Conservation (phyloP, 1,139 yeast species). For the Suhomyces coccinellae region DNA sequence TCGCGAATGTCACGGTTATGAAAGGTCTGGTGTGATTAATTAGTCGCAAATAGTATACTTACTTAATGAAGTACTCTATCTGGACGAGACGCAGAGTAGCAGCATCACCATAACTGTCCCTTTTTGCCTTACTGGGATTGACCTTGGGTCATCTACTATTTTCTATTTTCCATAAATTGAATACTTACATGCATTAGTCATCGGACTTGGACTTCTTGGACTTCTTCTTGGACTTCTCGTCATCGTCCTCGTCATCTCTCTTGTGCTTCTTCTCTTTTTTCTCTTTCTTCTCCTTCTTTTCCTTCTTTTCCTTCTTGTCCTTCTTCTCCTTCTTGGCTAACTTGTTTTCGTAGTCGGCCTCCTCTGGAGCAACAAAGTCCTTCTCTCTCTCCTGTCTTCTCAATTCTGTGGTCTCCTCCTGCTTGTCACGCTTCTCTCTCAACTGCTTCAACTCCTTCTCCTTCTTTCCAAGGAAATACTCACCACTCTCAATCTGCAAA, state of each 20-base stretch:
- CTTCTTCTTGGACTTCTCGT: constrained; percentile 10
- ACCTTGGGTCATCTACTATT: background rate
- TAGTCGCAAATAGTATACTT: too few relatives aligned
- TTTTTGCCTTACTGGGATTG: too few relatives aligned
- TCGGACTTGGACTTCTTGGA: constrained; percentile 9
- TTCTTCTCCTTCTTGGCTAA: constrained; percentile 18
- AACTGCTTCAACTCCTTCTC: constrained; percentile 74
- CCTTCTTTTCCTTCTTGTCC: constrained; percentile 18
- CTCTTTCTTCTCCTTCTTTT: constrained; percentile 17
- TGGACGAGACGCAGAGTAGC: too few relatives aligned
- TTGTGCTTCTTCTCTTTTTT: constrained; percentile 4
- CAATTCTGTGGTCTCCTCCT: constrained; percentile 64
- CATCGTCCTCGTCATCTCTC: constrained; percentile 5
- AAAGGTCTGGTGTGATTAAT: too few relatives aligned
- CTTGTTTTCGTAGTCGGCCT: constrained; percentile 24
- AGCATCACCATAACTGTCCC: too few relatives aligned
- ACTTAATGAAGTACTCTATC: too few relatives aligned
- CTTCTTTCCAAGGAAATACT: constrained; percentile 85
- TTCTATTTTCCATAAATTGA: background rate
- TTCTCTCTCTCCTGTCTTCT: constrained; percentile 72
- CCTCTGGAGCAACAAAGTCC: constrained; percentile 76
- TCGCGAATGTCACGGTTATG: too few relatives aligned
- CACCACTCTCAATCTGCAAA: constrained; percentile 97
- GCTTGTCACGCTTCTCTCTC: constrained; percentile 77
- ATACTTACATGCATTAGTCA: constrained; percentile 2